A percentile compares a stretch with the other conserved stretches of the same genome.
Conservation (phyloP, 148 eudicot genomes). For the Rhododendron mucronatum region DNA sequence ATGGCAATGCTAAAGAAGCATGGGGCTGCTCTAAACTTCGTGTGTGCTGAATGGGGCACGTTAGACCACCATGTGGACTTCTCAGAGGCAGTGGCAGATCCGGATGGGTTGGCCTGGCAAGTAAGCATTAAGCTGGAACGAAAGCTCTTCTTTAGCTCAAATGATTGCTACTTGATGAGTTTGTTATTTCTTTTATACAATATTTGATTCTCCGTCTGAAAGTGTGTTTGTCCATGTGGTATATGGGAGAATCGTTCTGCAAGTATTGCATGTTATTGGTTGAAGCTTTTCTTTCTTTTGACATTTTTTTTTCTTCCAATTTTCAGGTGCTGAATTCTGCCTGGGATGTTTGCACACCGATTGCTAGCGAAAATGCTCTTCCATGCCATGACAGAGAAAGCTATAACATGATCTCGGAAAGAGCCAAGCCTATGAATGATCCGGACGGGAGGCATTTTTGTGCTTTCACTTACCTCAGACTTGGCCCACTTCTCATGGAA, state of each 20-base stretch:
- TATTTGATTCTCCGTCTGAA: neutral
- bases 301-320: neutral
- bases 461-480: conserved; percentile 75
- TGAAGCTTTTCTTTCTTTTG: neutral
- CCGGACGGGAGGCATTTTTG: conserved; percentile 83
- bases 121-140: conserved; percentile 38
- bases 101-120: conserved; percentile 87
- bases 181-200: neutral
- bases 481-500: conserved; percentile 65
- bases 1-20: conserved; percentile 81
- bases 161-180: neutral
- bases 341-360: conserved; percentile 69
- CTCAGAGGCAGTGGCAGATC: conserved; percentile 68
- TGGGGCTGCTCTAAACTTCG: conserved; percentile 55
- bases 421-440: conserved; percentile 79
- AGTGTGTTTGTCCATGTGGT: neutral
- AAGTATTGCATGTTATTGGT: neutral
- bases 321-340: conserved; percentile 89
- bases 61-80: conserved; percentile 43
- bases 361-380: conserved; percentile 71
- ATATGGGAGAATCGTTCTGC: conserved; percentile 3
- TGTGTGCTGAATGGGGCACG: conserved; percentile 53
- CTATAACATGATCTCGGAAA: conserved; percentile 65
- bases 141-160: neutral
- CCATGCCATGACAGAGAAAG: conserved; percentile 73